Conservation (phyloP, 1,284 basidiomycete genomes). For the Golubevia sp. region DNA sequence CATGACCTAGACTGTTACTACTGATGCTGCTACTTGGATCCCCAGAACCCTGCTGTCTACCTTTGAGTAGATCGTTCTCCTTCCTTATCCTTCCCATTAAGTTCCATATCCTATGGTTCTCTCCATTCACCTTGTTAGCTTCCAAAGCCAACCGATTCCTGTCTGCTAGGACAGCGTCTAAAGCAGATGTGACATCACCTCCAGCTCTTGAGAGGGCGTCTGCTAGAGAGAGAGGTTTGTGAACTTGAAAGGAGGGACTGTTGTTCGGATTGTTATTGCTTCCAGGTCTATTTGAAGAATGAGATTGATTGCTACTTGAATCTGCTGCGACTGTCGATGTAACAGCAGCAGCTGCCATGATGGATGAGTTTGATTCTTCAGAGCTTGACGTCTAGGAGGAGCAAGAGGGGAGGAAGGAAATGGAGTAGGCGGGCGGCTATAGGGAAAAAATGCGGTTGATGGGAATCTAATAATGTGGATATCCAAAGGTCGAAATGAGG, state of each 20-base stretch:
- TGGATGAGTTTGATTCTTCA: too few relatives aligned
- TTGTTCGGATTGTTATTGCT: not conserved
- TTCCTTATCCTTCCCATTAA: constrained; percentile 45
- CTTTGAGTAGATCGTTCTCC: constrained; percentile 47
- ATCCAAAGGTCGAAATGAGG: too few relatives aligned
- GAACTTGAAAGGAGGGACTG: not conserved
- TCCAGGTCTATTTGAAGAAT: not conserved
- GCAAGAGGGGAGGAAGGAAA: too few relatives aligned
- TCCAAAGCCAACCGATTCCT: constrained; percentile 42
- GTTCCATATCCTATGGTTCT: constrained; percentile 52
- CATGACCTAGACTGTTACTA: constrained; percentile 5
- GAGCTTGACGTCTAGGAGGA: too few relatives aligned
- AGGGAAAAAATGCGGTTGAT: too few relatives aligned
- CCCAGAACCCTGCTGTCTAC: constrained; percentile 16
- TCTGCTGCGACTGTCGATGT: not conserved
- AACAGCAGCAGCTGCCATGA: not conserved
- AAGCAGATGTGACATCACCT: constrained; percentile 27
- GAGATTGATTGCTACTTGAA: not conserved
- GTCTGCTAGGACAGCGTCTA: constrained; percentile 45
- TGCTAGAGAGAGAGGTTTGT: constrained; percentile 30
- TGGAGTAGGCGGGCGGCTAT: too few relatives aligned
- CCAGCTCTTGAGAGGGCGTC: constrained; percentile 32
- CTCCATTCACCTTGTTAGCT: constrained; percentile 38
- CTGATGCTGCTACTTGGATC: constrained; percentile 6
- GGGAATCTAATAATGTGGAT: too few relatives aligned